phyloP scores from a whole-genome alignment of 805 yeast genomes.

The Kuraishia floccosa region DNA sequence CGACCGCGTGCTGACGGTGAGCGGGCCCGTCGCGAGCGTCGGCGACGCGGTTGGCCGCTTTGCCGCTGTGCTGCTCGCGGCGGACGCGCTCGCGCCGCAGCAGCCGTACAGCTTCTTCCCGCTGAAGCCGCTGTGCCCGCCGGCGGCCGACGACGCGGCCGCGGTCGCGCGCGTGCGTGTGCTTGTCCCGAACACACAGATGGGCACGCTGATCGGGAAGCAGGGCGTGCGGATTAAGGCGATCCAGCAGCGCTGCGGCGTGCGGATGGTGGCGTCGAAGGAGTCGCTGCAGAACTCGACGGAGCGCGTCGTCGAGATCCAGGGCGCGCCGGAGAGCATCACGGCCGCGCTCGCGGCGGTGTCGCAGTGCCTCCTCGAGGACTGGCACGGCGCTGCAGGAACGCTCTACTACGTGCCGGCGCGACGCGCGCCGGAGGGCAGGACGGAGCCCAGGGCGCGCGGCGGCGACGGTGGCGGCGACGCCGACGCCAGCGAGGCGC shows the following conservation, averaged over 20 bases:
- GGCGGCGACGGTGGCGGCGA: conserved; percentile 7
- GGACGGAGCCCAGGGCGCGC: not conserved
- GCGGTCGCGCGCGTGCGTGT: conserved; percentile 53
- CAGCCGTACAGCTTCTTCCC: conserved; percentile 47
- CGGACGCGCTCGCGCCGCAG: conserved; percentile 20
- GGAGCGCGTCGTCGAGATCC: conserved; percentile 80
- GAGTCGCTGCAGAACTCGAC: conserved; percentile 72
- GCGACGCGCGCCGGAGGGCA: conserved; percentile 8
- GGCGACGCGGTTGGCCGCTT: conserved; percentile 62
- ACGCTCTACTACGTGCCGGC: conserved; percentile 54
- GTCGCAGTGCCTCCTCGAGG: conserved; percentile 65
- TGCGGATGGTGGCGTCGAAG: conserved; percentile 81
- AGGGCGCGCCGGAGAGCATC: conserved; percentile 62
- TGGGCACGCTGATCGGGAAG: conserved; percentile 83
- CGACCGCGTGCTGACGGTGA: conserved; percentile 72
- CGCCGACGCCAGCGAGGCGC: conserved; percentile 12
- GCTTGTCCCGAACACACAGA: conserved; percentile 71
- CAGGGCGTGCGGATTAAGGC: conserved; percentile 74
- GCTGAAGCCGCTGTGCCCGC: conserved; percentile 42
- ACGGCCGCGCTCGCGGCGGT: conserved; percentile 45
- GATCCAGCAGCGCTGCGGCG: conserved; percentile 55
- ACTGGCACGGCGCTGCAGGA: conserved; percentile 54
- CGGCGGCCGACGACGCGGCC: conserved; percentile 35
- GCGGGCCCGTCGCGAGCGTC: conserved; percentile 61
- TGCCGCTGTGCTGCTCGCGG: conserved; percentile 49